These are phyloP conservation scores for Pythium rhizo-oryzae DNA, from an alignment of 352 stramenopile species.

Conservation along the genomic window DNA sequence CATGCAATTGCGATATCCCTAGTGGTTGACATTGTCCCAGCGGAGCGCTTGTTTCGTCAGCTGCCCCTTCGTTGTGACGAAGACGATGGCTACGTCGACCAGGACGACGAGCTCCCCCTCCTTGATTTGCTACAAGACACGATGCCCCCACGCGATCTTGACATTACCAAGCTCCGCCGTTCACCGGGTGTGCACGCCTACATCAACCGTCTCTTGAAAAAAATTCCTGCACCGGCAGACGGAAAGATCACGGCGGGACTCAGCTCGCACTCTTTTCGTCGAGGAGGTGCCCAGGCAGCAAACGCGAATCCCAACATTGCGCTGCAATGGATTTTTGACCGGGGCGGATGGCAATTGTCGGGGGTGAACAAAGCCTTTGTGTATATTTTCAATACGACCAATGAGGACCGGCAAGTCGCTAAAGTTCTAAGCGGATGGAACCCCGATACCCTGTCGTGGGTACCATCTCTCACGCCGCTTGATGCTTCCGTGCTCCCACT, in stretches of 20 bases:
- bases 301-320: conserved; percentile 1
- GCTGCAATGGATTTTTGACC: conserved; percentile 15
- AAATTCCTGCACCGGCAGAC: neutral
- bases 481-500: no score
- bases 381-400: conserved; percentile 15
- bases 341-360: conserved; percentile 10
- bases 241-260: no score
- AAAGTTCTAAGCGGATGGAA: neutral
- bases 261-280: conserved; percentile 14
- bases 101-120: no score
- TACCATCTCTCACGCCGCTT: no score
- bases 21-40: neutral
- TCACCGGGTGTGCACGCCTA: conserved; percentile 13
- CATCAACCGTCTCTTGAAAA: conserved; percentile 15
- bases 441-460: no score
- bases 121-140: no score
- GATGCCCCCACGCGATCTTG: no score
- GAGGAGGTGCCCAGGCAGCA: conserved; percentile 6
- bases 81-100: no score
- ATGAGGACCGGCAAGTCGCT: neutral
- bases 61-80: no score
- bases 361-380: neutral
- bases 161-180: no score
- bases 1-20: neutral
- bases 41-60: neutral